A percentile compares a stretch with the other conserved stretches of the same genome.
These are phyloP conservation scores for Talaromyces pinophilus DNA, from an alignment of 2,329 filamentous ascomycete species.

Conservation along the genomic window DNA sequence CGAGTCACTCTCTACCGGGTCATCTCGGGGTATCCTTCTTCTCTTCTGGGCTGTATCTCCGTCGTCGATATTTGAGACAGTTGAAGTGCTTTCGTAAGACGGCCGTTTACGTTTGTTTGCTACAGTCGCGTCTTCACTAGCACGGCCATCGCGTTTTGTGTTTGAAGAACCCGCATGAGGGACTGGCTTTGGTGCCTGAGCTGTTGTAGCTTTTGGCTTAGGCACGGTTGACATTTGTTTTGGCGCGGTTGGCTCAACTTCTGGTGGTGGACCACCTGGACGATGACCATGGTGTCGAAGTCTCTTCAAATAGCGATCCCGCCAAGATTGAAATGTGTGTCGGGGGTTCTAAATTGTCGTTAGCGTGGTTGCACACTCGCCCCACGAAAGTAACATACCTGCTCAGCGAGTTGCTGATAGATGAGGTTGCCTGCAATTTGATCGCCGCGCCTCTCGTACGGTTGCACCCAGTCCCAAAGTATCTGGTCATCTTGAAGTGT, in stretches of 20 bases:
- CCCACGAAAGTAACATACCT: slow-evolving; percentile 31
- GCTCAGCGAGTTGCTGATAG: slow-evolving; percentile 46
- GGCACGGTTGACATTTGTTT: background rate
- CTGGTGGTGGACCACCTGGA: slow-evolving; percentile 33
- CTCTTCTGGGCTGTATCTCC: slow-evolving; percentile 6
- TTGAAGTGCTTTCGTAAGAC: slow-evolving; percentile 13
- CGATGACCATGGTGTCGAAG: slow-evolving; percentile 38
- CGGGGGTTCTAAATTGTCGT: slow-evolving; percentile 38
- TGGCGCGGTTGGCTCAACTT: background rate
- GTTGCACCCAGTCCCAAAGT: slow-evolving; percentile 48
- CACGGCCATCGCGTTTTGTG: background rate
- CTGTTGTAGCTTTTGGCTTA: background rate
- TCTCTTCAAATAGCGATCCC: slow-evolving; percentile 49
- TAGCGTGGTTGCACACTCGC: background rate
- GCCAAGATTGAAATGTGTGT: slow-evolving; percentile 53
- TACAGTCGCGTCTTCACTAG: background rate
- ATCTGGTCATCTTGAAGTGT: slow-evolving; percentile 49
- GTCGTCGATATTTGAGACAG: slow-evolving; percentile 4
- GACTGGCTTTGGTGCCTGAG: background rate
- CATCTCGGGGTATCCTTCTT: slow-evolving; percentile 17
- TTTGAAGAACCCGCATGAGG: background rate
- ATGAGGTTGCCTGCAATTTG: slow-evolving; percentile 45
- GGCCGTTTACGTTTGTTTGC: slow-evolving; percentile 17
- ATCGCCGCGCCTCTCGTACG: slow-evolving; percentile 35
- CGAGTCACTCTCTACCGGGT: background rate